phyloP scores from a whole-genome alignment of 2,329 filamentous ascomycete species.

The Pseudogymnoascus sp. region DNA sequence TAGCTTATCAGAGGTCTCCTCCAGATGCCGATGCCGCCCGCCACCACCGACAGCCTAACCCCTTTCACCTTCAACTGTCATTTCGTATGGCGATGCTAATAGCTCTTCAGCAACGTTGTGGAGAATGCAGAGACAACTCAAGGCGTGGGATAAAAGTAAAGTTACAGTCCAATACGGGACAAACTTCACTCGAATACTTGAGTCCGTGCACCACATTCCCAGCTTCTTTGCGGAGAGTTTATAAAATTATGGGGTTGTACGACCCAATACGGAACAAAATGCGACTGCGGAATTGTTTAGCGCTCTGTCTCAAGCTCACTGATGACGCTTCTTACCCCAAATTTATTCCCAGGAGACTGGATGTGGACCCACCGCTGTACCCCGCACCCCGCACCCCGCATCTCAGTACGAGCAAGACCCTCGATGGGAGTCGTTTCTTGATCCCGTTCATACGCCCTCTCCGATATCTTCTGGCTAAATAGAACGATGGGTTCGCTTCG shows the following conservation, averaged over 20 bases:
- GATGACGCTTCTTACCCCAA: not conserved
- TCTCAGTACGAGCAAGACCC: not conserved
- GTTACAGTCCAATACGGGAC: not conserved
- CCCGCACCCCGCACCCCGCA: slow-evolving; percentile 5
- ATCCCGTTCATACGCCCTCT: not conserved
- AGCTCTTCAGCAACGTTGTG: not conserved
- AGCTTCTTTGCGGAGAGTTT: not conserved
- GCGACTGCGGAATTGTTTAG: not conserved
- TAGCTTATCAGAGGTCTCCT: not conserved
- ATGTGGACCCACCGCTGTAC: not conserved
- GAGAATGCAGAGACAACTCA: not conserved
- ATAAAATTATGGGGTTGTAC: not conserved
- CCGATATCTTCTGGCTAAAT: not conserved
- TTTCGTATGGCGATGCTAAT: not conserved
- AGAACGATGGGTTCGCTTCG: not conserved
- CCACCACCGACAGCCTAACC: not conserved
- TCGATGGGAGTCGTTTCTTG: not conserved
- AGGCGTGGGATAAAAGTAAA: not conserved
- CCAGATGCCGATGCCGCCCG: not conserved
- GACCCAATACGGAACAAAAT: not conserved
- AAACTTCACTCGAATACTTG: not conserved
- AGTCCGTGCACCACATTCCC: not conserved
- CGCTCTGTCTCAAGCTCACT: not conserved
- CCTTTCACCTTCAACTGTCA: not conserved
- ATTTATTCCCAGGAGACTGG: not conserved